These are phyloP conservation scores for Barnettozyma hawaiiensis DNA, from an alignment of 1,139 yeast species.

Conservation along the genomic window DNA sequence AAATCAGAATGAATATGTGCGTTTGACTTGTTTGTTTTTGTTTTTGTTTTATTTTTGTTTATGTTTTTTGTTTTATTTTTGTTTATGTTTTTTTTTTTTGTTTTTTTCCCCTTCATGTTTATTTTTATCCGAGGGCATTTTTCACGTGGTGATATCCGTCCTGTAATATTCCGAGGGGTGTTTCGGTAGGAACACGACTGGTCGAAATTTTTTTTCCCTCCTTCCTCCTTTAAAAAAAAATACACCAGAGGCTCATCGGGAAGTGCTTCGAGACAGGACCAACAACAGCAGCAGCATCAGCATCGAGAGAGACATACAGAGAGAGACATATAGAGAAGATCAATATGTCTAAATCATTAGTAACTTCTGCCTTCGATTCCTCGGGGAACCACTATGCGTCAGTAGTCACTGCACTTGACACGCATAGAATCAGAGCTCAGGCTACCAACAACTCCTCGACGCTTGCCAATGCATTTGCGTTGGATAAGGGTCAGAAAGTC, in stretches of 20 bases:
- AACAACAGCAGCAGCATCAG: no score
- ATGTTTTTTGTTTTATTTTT: no score
- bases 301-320: no score
- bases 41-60: neutral
- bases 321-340: neutral
- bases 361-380: conserved; percentile 30
- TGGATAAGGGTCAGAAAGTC: conserved; percentile 52
- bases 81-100: neutral
- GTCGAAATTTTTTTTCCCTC: neutral
- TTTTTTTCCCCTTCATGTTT: neutral
- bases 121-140: neutral
- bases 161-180: neutral
- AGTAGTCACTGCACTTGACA: conserved; percentile 65
- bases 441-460: conserved; percentile 39
- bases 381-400: conserved; percentile 58
- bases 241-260: conserved; percentile 1
- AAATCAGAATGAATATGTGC: neutral
- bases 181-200: neutral
- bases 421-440: conserved; percentile 66
- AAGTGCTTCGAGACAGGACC: no score
- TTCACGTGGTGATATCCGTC: neutral
- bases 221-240: neutral
- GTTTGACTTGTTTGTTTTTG: no score
- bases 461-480: conserved; percentile 37
- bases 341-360: conserved; percentile 14